Base-by-base conservation (phyloP, 306 rosid species). In the Adenanthera pavonina region DNA sequence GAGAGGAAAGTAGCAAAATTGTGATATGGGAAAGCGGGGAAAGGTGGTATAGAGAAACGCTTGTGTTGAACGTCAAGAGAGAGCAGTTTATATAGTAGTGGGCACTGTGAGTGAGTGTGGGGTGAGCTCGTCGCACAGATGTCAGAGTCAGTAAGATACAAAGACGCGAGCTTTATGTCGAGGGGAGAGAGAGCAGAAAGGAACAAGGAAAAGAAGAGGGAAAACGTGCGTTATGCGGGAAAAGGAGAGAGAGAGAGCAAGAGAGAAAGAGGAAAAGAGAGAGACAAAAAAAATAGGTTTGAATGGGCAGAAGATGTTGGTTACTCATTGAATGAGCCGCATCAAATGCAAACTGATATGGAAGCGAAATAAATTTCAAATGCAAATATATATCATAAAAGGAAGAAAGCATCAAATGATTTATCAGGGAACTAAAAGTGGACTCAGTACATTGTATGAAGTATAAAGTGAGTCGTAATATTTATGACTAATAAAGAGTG, bases 161-260 rank as follows among this genome's bases (percentile, higher is more conserved):
- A 20, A 64, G 48, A 74, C 38, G 43, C 51, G 16, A 12, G 35
- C 61, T 38, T 68, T 60, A 1, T 56, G 60, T 38, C 34, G 54
- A 49, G 35, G 41, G 3, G 69, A 17, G 61, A 54, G 17, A 65
- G 13, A 8, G n/a, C 20, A 56, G 12, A 57, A 69, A 49, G 70
- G 69, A 82, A 62, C 81, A 48, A 38, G 54, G 43, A 15, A 47
- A 16, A 43, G 30, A 43, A 20, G 68, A 66, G 81, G 48, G 41
- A 65, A 70, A 69, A 77, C 81, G 86, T 76, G 77, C 86, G 82
- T 81, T 84, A 66, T 60, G 85, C 85, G 69, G 82, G 44, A 57
- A 78, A 80, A 88, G 74, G 80, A 81, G 84, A 59, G 72, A 56
- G 46, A 16, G 34, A 2, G 36, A 8, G 13, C 2, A 30, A 6